These are phyloP conservation scores for Globisporangium perplexum DNA, from an alignment of 352 stramenopile species.

Conservation along the genomic window DNA sequence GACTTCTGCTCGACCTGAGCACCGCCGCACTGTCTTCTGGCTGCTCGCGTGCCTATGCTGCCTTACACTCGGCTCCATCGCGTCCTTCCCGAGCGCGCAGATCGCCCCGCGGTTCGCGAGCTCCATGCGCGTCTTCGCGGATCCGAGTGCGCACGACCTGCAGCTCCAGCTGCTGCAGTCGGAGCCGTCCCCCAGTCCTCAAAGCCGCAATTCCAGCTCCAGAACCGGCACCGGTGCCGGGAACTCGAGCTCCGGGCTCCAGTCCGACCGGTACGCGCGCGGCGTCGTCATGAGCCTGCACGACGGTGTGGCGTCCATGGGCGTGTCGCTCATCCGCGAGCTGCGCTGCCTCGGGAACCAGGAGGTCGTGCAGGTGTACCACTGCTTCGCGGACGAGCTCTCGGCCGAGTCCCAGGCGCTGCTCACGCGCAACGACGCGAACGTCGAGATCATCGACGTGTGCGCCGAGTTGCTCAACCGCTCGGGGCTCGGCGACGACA, in stretches of 20 bases:
- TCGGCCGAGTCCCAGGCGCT: conserved; percentile 22
- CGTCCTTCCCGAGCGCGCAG: conserved; percentile 22
- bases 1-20: neutral
- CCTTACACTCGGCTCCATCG: conserved; percentile 29
- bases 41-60: conserved; percentile 33
- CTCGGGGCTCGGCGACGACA: conserved; percentile 4
- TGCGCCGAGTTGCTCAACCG: conserved; percentile 29
- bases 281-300: conserved; percentile 39
- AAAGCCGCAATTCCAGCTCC: neutral
- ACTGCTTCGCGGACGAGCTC: conserved; percentile 41
- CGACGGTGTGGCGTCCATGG: conserved; percentile 28
- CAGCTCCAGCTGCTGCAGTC: conserved; percentile 5
- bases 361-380: conserved; percentile 38
- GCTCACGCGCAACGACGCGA: conserved; percentile 32
- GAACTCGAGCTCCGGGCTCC: too few species aligned
- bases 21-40: conserved; percentile 22
- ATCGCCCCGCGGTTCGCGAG: conserved; percentile 7
- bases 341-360: conserved; percentile 34
- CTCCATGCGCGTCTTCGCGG: neutral
- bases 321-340: conserved; percentile 52
- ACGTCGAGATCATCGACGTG: conserved; percentile 62
- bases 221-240: neutral
- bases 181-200: neutral
- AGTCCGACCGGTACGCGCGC: conserved; percentile 4
- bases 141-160: neutral